Evolutionary conservation across 1,284 basidiomycete species (phyloP), one percentile per base, ranked within the genome.

Genomic region (Takashimella tepidaria): DNA sequence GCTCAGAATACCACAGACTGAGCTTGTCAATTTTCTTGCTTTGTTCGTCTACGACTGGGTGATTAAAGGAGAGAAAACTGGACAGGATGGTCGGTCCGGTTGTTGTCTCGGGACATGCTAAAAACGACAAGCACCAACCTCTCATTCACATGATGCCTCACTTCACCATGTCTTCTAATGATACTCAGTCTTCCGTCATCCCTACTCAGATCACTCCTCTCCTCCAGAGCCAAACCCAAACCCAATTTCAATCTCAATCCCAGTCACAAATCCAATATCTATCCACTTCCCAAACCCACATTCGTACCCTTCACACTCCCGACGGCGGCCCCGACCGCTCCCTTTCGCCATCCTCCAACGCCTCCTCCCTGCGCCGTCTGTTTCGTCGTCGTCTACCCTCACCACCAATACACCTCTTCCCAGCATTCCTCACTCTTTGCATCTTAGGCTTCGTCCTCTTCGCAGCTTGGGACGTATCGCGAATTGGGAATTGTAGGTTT

Each of bases 381-480:
- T 37, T 37, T 4, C 50, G 63, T 3, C 45, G 53, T 8, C 47
- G 55, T 2, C 20, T 25, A 8, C 44, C 24, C 20, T 54, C 59
- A 5, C 64, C 66, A 86, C 78, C 87, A 92, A 74, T 96, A 88
- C 69, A 90, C 80, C 70, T 93, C 89, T 23, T 81, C 77, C 42
- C 88, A 86, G 64, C 72, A 49, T 0, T 90, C 83, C 55, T 91
- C 85, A 64, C 86, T 81, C 68, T 95, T 88, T 65, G 85, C 79
- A 88, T 92, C 90, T 60, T 87, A 83, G 48, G 81, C 78, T 11
- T 83, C 77, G 53, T 82, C 78, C 60, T 81, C 83, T 58, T 88
- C 84, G 66, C 88, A 37, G 82, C 80, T 26, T 83, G 84, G 72
- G 89, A 91, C 40, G 82, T 80, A 22, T 81, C 81, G 19, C 60